Evolutionary conservation across 345 rosid species (phyloP).

Genomic region (Angophora floribunda): DNA sequence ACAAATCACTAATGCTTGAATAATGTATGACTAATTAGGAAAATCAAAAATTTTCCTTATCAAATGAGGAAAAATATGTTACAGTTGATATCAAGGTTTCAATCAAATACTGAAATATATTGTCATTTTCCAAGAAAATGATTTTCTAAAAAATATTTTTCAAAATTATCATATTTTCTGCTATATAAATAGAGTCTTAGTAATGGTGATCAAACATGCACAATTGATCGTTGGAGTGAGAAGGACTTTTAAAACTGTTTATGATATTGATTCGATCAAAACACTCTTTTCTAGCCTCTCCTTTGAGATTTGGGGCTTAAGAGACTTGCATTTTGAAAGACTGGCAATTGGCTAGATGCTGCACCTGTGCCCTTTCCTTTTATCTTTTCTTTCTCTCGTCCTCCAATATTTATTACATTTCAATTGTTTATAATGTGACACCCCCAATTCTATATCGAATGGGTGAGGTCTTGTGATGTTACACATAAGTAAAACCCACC

Average conservation of each 20-base stretch:
- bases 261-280: neutral
- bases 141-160: neutral
- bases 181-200: rapidly evolving
- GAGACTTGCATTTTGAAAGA: neutral
- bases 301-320: neutral
- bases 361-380: neutral
- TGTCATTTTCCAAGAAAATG: no score
- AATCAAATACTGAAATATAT: neutral
- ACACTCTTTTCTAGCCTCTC: neutral
- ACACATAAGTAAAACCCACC: no score
- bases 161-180: rapidly evolving
- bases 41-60: neutral
- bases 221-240: neutral
- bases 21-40: neutral
- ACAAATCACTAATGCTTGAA: neutral
- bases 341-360: rapidly evolving
- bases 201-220: neutral
- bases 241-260: neutral
- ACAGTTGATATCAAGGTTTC: no score
- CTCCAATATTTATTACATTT: neutral
- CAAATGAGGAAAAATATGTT: neutral
- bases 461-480: neutral
- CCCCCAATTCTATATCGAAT: neutral
- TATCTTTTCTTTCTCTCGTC: neutral
- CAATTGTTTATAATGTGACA: neutral